Base-by-base conservation (phyloP, 2,329 filamentous ascomycete genomes). In the Raffaelea deltoideospora region DNA sequence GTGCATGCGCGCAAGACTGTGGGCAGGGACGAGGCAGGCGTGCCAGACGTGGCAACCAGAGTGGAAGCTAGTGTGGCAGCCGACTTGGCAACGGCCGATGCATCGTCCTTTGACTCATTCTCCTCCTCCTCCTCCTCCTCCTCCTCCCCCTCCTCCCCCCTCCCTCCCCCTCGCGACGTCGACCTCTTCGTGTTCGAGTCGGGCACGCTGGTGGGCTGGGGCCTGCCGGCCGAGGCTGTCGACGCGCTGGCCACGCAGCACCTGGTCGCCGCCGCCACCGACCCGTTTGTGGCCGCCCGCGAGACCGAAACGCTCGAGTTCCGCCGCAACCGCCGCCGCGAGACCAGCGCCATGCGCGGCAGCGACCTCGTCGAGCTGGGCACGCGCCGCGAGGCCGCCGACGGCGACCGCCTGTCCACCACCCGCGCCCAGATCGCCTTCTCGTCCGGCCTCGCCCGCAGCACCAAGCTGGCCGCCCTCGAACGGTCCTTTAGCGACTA, bases 161-260 rank as follows among this genome's bases (percentile, higher is more conserved):
- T 15, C 13, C 7, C 7, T 6, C 3, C 10, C 10, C 28, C 5
- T 5, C 69, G 73, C 51, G 66, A 74, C 40, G 87, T 86, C 24
- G 90, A 98, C 58, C 75, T 96, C 35, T 96, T 96, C 52, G 78
- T 98, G 39, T 98, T 98, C 47, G 86, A 88, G 9, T 94, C 87
- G 0, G 90, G 90, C 10, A 93, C 87, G 11, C 71, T 96, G 8
- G 90, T 96, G 6, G 79, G 84, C 19, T 98, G 90, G 90, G 82
- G 83, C 5, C 66, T 95, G 1, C 78, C 84, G 1, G 72, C 85
- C 42, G 74, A 79, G 39, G 72, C 85, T 15, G 78, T 86, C 14
- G 68, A 67, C 17, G 69, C 69, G 34, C 60, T 86, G 19, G 77
- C 81, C 5, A 81, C 81, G 9, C 72, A 70, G 39, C 76, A 80